A percentile compares a stretch with the other conserved stretches of the same genome.
Evolutionary conservation across 768 basidiomycete genomes (phyloP).

Genomic region (Tulasnella sp.): DNA sequence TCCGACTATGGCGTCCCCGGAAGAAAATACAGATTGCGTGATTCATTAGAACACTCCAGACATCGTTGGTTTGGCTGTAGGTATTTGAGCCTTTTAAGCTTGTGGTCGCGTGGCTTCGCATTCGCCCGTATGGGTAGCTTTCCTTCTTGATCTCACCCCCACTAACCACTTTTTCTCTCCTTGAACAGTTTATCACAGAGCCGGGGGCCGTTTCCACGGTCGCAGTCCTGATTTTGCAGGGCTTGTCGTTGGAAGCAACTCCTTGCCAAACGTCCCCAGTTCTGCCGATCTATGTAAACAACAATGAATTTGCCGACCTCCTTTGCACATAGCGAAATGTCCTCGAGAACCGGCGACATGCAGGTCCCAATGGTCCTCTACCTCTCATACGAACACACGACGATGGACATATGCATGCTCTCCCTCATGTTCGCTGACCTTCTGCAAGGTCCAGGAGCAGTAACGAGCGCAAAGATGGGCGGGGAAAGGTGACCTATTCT

Average conservation of each 20-base stretch:
- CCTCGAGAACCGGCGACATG: neutral
- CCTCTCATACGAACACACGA: conserved; percentile 19
- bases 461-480: conserved; percentile 16
- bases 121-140: neutral
- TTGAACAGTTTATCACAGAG: conserved; percentile 13
- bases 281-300: neutral
- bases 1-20: neutral
- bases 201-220: conserved; percentile 10
- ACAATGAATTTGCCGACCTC: neutral
- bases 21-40: conserved; percentile 7
- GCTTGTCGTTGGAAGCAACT: neutral
- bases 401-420: conserved; percentile 18
- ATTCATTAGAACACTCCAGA: neutral
- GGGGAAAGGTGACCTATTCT: conserved; percentile 7
- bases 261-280: neutral
- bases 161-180: neutral
- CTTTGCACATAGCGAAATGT: conserved; percentile 14
- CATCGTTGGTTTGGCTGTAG: conserved; percentile 16
- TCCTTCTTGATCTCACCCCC: neutral
- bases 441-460: conserved; percentile 12
- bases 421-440: conserved; percentile 20
- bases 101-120: neutral
- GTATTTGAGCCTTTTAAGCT: neutral
- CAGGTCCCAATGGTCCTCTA: conserved; percentile 4
- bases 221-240: conserved; percentile 14